Evolutionary conservation across 768 basidiomycete species (phyloP).

Genomic region (Kwoniella sp.): DNA sequence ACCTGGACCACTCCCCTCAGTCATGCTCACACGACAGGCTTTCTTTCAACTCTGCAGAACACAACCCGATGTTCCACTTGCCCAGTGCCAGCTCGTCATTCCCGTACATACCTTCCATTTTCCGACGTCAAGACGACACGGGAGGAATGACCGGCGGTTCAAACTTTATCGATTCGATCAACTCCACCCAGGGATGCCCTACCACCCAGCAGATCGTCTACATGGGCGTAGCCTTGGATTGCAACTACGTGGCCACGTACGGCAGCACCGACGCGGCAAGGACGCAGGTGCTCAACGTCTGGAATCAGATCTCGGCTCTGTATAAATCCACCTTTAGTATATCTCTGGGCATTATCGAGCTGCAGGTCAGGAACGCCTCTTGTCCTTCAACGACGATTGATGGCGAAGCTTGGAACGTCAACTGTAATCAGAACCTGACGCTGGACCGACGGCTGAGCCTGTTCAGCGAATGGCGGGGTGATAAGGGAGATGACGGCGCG

Average conservation of each 20-base stretch:
- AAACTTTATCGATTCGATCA: conserved; percentile 69
- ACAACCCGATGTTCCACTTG: conserved; percentile 45
- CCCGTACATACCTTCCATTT: conserved; percentile 4
- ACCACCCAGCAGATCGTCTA: conserved; percentile 65
- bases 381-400: conserved; percentile 61
- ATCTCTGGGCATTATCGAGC: conserved; percentile 73
- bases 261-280: conserved; percentile 65
- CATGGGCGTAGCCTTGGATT: conserved; percentile 86
- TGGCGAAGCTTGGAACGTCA: conserved; percentile 69
- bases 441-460: conserved; percentile 69
- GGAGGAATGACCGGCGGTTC: conserved; percentile 36
- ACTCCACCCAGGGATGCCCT: conserved; percentile 67
- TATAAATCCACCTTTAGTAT: conserved; percentile 71
- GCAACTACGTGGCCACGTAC: conserved; percentile 66
- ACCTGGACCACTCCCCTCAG: conserved; percentile 34
- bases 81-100: background rate
- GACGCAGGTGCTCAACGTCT: conserved; percentile 67
- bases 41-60: conserved; percentile 62
- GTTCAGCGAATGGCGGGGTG: conserved; percentile 78
- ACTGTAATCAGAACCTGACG: conserved; percentile 56
- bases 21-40: conserved; percentile 70
- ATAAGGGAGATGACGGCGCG: conserved; percentile 64
- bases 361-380: conserved; percentile 64
- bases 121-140: conserved; percentile 23
- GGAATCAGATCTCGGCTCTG: conserved; percentile 57